Evolutionary conservation across 345 rosid species (phyloP).

Genomic region (Eucalyptus regnans): DNA sequence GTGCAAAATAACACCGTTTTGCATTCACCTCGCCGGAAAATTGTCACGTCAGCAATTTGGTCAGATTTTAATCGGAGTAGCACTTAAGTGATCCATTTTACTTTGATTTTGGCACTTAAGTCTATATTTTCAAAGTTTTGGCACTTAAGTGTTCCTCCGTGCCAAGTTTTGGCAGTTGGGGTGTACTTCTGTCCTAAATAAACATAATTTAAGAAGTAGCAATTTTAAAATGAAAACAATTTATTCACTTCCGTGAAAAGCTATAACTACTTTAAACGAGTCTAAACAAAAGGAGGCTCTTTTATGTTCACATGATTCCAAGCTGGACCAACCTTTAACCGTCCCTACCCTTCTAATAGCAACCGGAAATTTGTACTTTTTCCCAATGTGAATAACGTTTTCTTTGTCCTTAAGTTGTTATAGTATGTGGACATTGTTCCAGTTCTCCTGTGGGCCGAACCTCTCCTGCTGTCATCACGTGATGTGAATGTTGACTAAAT

Average conservation of each 20-base stretch:
- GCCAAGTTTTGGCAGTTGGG: no score
- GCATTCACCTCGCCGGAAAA: no score
- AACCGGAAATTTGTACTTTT: not conserved
- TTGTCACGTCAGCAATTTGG: no score
- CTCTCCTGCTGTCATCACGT: conserved; percentile 83
- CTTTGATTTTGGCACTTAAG: no score
- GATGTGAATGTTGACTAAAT: not conserved
- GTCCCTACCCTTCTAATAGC: not conserved
- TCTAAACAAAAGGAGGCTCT: not conserved
- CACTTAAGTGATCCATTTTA: no score
- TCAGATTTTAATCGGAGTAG: no score
- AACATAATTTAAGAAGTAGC: not conserved
- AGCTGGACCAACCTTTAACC: not conserved
- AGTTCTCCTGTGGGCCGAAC: conserved; percentile 75
- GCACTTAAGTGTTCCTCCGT: no score
- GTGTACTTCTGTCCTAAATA: no score
- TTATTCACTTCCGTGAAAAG: not conserved
- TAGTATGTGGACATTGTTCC: conserved; percentile 88
- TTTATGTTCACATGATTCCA: not conserved
- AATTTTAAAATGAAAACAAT: not conserved
- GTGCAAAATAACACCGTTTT: no score
- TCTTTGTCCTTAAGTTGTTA: not conserved
- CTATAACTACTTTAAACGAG: not conserved
- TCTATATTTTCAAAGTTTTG: no score
- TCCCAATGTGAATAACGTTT: not conserved